Percentiles rank a stretch among this genome's conserved stretches.
These are phyloP conservation scores for Yamadazyma blattariae DNA, from an alignment of 1,139 yeast genomes.

Conservation along the genomic window DNA sequence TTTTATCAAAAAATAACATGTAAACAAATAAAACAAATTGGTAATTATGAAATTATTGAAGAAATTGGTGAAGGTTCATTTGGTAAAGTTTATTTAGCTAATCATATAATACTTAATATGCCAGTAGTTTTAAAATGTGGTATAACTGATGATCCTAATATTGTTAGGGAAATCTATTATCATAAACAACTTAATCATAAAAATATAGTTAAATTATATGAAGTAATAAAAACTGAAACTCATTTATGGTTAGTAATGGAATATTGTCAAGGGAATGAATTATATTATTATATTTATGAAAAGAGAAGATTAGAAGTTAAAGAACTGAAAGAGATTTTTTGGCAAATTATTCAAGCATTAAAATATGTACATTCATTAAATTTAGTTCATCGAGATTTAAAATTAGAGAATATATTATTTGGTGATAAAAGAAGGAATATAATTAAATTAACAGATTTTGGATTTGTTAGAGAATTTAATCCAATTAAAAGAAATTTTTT, in stretches of 20 bases:
- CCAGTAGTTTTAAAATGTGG: conserved; percentile 89
- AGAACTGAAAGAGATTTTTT: conserved; percentile 60
- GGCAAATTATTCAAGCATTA: conserved; percentile 81
- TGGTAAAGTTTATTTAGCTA: conserved; percentile 86
- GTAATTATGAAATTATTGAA: conserved; percentile 67
- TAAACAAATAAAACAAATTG: conserved; percentile 58
- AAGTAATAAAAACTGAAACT: conserved; percentile 76
- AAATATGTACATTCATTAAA: conserved; percentile 79
- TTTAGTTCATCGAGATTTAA: conserved; percentile 87
- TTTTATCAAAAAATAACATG: conserved; percentile 56
- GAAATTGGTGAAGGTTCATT: conserved; percentile 90
- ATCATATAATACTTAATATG: conserved; percentile 66
- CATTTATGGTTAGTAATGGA: conserved; percentile 87
- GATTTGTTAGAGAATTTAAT: conserved; percentile 80
- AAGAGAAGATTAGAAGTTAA: conserved; percentile 50
- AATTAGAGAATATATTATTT: conserved; percentile 77
- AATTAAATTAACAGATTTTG: conserved; percentile 86
- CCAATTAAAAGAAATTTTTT: conserved; percentile 52
- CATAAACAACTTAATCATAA: conserved; percentile 83
- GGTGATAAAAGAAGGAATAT: conserved; percentile 57
- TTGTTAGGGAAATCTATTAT: conserved; percentile 90
- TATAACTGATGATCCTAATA: conserved; percentile 74
- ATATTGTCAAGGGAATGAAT: conserved; percentile 86
- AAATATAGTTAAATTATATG: conserved; percentile 81
- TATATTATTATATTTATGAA: conserved; percentile 69